Percentiles rank a stretch among this genome's conserved stretches.
These are phyloP conservation scores for Trichoderma oligosporum DNA, from an alignment of 2,329 filamentous ascomycete genomes.

Conservation along the genomic window DNA sequence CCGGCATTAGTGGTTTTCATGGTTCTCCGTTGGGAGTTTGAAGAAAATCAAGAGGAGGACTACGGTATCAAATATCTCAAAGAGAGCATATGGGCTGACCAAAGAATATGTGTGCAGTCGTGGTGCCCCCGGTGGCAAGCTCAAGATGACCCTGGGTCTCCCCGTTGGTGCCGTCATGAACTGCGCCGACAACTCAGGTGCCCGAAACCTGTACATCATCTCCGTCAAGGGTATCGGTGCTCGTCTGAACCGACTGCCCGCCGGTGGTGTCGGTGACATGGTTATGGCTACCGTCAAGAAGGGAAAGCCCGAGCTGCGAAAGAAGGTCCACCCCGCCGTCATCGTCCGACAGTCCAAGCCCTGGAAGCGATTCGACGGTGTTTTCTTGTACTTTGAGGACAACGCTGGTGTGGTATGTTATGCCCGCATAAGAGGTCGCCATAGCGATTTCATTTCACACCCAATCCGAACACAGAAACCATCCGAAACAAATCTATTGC, in stretches of 20 bases:
- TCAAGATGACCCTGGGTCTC: conserved; percentile 99
- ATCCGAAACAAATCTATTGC: not conserved
- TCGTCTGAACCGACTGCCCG: conserved; percentile 93
- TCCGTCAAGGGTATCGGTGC: conserved; percentile 98
- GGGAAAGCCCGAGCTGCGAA: conserved; percentile 99
- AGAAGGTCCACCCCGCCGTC: conserved; percentile 99
- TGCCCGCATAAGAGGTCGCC: not conserved
- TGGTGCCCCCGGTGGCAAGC: conserved; percentile 98
- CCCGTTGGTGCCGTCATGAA: conserved; percentile 99
- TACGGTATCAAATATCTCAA: not conserved
- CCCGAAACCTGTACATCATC: conserved; percentile 99
- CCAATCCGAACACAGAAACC: too few species aligned
- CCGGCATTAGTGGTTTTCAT: conserved; percentile 4
- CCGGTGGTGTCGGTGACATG: conserved; percentile 98
- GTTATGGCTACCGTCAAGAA: conserved; percentile 99
- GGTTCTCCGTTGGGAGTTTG: conserved; percentile 1
- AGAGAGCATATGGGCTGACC: conserved; percentile 32
- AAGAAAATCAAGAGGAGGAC: not conserved
- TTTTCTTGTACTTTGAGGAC: conserved; percentile 99
- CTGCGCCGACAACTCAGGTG: conserved; percentile 99
- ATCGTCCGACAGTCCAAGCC: conserved; percentile 99
- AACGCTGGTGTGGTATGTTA: conserved; percentile 94
- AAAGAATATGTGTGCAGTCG: conserved; percentile 48
- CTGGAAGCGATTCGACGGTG: conserved; percentile 97
- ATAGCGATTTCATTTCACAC: too few species aligned